Evolutionary conservation across 2,329 filamentous ascomycete species (phyloP), one percentile per base, ranked within the genome.

Genomic region (Fusarium pseudonygamai): DNA sequence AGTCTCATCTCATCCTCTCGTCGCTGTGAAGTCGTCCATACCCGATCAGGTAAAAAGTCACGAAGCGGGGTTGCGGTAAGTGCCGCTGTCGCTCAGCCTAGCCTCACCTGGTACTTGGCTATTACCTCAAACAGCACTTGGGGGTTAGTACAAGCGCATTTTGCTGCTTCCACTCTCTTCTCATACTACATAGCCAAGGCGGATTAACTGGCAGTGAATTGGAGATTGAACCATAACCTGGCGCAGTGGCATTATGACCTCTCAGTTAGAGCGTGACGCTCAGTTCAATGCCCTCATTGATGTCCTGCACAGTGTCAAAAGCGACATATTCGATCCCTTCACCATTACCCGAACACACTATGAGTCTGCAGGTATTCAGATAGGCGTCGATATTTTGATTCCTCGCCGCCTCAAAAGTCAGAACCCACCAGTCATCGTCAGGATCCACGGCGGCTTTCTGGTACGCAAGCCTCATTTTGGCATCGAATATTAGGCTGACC

Each of bases 151-250:
- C 34, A 16, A 34, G 15, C 34, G 34, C 7, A 6, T 2, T 16
- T 34, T 34, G 3, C 15, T 3, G 15, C 34, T 34, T 34, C 3
- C 34, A 15, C 34, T 16, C 34, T 34, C 34, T 34, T 16, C 14
- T 16, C 34, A 34, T 9, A 34, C 34, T 34, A 16, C 34, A 34
- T 34, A 34, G 34, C 34, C 15, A 34, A 15, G 34, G 34, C 14
- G 15, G 34, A 34, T 1, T 6, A 8, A 34, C 14, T 34, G 32
- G 5, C 12, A 4, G 30, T 32, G 30, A 14, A 14, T 14, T 14
- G 4, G 13, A 6, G 12, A 6, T 2, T 32, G 30, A 5, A 32
- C 3, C 30, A 7, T 15, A 7, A 5, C 5, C 28, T 12, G 3
- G 13, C 12, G 1, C 6, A 24, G 15, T 5, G 16, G 24, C 30